Evolutionary conservation across 2,329 filamentous ascomycete genomes (phyloP).

Genomic region (Monilinia laxa): DNA sequence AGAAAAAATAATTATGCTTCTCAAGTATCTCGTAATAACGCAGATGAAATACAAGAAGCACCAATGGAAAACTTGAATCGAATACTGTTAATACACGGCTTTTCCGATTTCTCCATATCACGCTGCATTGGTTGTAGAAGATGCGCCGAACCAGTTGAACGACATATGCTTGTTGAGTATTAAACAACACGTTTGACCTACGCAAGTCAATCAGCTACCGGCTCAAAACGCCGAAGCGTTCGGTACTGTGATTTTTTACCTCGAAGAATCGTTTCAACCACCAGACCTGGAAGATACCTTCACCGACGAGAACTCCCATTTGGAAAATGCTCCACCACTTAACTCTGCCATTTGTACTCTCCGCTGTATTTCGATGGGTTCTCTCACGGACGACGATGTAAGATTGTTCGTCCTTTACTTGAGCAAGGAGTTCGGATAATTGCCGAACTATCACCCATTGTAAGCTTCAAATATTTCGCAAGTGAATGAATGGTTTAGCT

Average conservation of each 20-base stretch:
- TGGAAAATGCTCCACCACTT: constrained; percentile 99
- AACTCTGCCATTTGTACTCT: constrained; percentile 94
- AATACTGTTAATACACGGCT: constrained; percentile 26
- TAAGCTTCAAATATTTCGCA: constrained; percentile 1
- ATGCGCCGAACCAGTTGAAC: constrained; percentile 34
- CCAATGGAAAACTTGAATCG: constrained; percentile 9
- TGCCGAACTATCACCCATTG: constrained; percentile 61
- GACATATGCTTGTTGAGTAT: constrained; percentile 18
- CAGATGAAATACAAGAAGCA: constrained; percentile 4
- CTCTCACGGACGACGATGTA: constrained; percentile 96
- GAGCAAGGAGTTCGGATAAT: constrained; percentile 79
- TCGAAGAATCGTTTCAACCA: constrained; percentile 99
- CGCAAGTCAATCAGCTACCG: constrained; percentile 37
- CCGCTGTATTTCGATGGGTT: constrained; percentile 95
- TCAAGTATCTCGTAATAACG: constrained; percentile 6
- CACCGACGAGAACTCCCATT: constrained; percentile 80
- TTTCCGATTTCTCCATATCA: constrained; percentile 21
- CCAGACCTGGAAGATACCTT: constrained; percentile 98
- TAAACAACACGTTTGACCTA: constrained; percentile 65
- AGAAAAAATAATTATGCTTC: constrained; percentile 8
- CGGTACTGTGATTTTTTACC: constrained; percentile 48
- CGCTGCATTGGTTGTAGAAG: constrained; percentile 27
- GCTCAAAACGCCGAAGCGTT: constrained; percentile 38
- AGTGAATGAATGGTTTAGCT: constrained; percentile 37
- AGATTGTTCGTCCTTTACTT: constrained; percentile 96